A percentile compares a stretch with the other conserved stretches of the same genome.
Evolutionary conservation across 257 asterid genomes (phyloP).

Genomic region (Solanum stenotomum): DNA sequence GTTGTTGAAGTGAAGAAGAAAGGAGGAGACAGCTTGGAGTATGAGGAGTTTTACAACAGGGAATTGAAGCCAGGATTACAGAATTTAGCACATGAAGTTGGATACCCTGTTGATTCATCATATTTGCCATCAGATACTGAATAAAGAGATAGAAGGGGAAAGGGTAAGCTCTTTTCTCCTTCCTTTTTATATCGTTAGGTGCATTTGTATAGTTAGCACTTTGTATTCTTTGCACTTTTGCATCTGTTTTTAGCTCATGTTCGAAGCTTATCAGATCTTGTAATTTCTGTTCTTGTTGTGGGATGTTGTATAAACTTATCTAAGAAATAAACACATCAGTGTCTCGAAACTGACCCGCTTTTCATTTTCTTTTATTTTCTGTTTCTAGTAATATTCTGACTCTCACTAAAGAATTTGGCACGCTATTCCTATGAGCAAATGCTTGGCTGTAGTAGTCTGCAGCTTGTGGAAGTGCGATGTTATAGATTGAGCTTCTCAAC

Average conservation of each 20-base stretch:
- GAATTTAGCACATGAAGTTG: slow-evolving; percentile 31
- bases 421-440: background rate
- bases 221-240: background rate
- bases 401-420: background rate
- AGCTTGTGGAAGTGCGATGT: background rate
- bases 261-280: slow-evolving; percentile 11
- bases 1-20: slow-evolving; percentile 85
- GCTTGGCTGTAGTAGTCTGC: background rate
- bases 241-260: slow-evolving; percentile 9
- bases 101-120: slow-evolving; percentile 19
- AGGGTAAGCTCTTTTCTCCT: slow-evolving; percentile 18
- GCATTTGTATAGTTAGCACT: background rate
- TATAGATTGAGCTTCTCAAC: background rate
- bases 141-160: slow-evolving; percentile 21
- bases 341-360: slow-evolving; percentile 1
- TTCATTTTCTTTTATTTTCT: background rate
- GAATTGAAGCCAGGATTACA: slow-evolving; percentile 71
- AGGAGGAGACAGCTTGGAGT: slow-evolving; percentile 73
- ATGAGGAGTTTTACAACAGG: slow-evolving; percentile 58
- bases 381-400: background rate
- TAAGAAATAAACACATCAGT: slow-evolving; percentile 10
- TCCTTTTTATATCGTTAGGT: background rate
- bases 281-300: slow-evolving; percentile 7
- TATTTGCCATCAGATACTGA: slow-evolving; percentile 54
- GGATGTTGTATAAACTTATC: slow-evolving; percentile 14